These are phyloP conservation scores for Hypoxylon sp. DNA, from an alignment of 2,329 filamentous ascomycete genomes.

Conservation along the genomic window DNA sequence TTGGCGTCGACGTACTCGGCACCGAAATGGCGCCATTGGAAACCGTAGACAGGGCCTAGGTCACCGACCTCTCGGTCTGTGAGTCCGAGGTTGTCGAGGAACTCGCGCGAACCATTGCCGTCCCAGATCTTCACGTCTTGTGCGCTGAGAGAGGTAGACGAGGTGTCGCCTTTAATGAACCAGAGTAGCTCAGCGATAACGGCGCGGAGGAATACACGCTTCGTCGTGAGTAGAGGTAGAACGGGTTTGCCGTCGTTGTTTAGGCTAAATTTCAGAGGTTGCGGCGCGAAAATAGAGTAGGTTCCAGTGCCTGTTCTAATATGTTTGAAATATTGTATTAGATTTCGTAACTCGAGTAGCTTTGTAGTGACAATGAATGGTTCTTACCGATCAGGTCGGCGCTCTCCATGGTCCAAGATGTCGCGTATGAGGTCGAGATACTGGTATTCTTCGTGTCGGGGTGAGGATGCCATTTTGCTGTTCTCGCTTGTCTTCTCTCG, in stretches of 20 bases:
- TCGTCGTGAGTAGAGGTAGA: slow-evolving; percentile 94
- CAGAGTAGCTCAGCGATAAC: slow-evolving; percentile 93
- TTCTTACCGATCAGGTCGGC: slow-evolving; percentile 81
- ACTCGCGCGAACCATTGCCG: slow-evolving; percentile 90
- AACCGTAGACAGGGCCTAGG: slow-evolving; percentile 94
- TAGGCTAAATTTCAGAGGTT: slow-evolving; percentile 86
- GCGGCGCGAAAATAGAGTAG: slow-evolving; percentile 85
- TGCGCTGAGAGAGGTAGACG: slow-evolving; percentile 76
- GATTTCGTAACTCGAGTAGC: background rate
- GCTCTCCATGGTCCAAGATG: slow-evolving; percentile 84
- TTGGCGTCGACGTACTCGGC: slow-evolving; percentile 83
- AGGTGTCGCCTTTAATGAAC: slow-evolving; percentile 89
- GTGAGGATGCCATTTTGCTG: slow-evolving; percentile 15
- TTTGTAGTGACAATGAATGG: background rate
- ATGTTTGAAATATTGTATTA: background rate
- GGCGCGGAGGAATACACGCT: slow-evolving; percentile 91
- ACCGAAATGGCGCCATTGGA: slow-evolving; percentile 98
- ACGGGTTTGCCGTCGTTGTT: slow-evolving; percentile 69
- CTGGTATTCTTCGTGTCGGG: slow-evolving; percentile 84
- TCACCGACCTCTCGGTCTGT: slow-evolving; percentile 85
- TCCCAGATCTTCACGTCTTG: slow-evolving; percentile 98
- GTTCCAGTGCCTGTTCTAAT: slow-evolving; percentile 90
- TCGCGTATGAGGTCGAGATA: slow-evolving; percentile 89
- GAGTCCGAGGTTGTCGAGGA: slow-evolving; percentile 85
- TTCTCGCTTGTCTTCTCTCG: slow-evolving; percentile 4